A percentile compares a stretch with the other conserved stretches of the same genome.
Evolutionary conservation across 805 yeast species (phyloP).

Genomic region (Myxozyma melibiosi): DNA sequence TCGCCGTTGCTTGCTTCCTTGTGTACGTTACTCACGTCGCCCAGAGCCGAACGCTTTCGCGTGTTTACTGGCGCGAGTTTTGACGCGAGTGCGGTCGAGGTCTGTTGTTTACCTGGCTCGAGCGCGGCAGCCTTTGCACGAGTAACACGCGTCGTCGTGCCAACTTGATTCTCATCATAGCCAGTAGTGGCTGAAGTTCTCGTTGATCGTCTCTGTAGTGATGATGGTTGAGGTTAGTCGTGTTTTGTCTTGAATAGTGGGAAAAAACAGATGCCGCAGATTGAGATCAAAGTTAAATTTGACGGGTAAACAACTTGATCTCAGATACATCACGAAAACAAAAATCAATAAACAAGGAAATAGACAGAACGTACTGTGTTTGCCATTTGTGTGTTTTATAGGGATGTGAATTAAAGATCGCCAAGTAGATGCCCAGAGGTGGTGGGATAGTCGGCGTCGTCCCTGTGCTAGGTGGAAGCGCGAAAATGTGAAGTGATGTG

Average conservation of each 20-base stretch:
- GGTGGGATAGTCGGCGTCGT: no score
- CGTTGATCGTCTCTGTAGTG: conserved; percentile 31
- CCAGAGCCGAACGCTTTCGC: conserved; percentile 42
- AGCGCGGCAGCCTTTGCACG: conserved; percentile 32
- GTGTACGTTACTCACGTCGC: conserved; percentile 42
- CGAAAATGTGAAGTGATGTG: no score
- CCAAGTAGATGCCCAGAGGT: no score
- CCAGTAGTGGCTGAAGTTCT: conserved; percentile 27
- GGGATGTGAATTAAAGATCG: neutral
- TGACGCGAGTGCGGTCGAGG: conserved; percentile 10
- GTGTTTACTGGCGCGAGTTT: conserved; percentile 24
- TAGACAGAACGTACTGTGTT: conserved; percentile 22
- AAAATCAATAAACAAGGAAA: neutral
- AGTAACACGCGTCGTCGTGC: conserved; percentile 25
- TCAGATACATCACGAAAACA: no score
- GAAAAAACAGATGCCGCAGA: no score
- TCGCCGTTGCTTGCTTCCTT: conserved; percentile 25
- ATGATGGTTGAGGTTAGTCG: neutral
- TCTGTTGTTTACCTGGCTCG: neutral
- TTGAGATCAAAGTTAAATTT: neutral
- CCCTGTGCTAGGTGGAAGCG: no score
- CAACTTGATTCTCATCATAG: conserved; percentile 30
- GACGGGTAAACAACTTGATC: neutral
- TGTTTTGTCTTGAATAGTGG: no score
- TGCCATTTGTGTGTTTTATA: conserved; percentile 10